Base-by-base conservation (phyloP, 2,329 filamentous ascomycete species). In the Fusarium veterinarium region DNA sequence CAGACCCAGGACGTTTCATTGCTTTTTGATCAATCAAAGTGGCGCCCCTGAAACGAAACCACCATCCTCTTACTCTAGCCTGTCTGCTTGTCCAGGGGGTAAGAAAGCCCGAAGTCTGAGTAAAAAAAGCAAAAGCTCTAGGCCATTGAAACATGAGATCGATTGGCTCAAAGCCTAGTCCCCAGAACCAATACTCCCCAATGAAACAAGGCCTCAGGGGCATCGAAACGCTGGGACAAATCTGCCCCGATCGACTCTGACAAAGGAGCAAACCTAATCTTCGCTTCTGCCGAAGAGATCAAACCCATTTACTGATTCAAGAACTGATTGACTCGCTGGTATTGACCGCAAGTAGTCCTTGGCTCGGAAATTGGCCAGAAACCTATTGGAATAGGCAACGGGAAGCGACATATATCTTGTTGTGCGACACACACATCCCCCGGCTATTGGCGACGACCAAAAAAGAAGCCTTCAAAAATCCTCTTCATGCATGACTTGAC, bases 151-250 rank as follows among this genome's bases (percentile, higher is more conserved):
- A 77, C 74, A 69, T 58, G 30, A 63, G 61, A 75, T 73, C 71
- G 56, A 76, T 77, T 77, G 76, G 75, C 56, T 48, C 37, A 46
- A 30, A n/a, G 28, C 35, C 41, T 49, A 53, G 64, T 56, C 71
- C 62, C 75, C 64, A 75, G 66, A 71, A 55, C 49, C 69, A 52
- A 55, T 74, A 53, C 48, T 59, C 67, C 74, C 64, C 61, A 65
- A 64, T 77, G 76, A 77, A 77, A 77, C 76, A 64, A 71, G 65
- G 64, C 52, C 55, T 65, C 72, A 67, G 49, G 64, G 64, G 65
- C 46, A 40, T 56, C 49, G 41, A 66, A 65, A 64, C 56, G 63
- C 71, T 72, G 64, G 66, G 49, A 33, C 66, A 56, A 57, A 58
- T 62, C 56, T 64, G 46, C n/a, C 45, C 52, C 48, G 51, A 59